These are phyloP conservation scores for Cocos nucifera DNA, from an alignment of 176 grass and related monocot genomes.

Conservation along the genomic window DNA sequence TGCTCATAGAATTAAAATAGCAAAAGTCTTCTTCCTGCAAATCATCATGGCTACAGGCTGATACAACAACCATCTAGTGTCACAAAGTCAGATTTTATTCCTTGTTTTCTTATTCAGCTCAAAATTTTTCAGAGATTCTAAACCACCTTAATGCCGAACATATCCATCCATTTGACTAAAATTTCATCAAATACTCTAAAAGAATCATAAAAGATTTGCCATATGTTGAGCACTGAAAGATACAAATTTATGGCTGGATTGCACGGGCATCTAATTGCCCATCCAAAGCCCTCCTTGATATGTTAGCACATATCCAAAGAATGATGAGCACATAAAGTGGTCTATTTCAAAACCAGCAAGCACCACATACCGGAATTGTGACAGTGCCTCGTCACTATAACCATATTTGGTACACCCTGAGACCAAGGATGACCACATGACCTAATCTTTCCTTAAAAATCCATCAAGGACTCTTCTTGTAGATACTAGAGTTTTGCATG, in stretches of 20 bases:
- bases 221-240: no score
- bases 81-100: constrained; percentile 44
- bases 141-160: constrained; percentile 51
- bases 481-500: constrained; percentile 35
- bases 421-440: constrained; percentile 49
- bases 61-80: constrained; percentile 48
- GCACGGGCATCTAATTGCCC: constrained; percentile 43
- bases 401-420: constrained; percentile 52
- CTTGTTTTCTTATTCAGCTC: constrained; percentile 38
- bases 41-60: constrained; percentile 59
- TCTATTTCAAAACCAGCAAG: constrained; percentile 33
- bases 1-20: constrained; percentile 62
- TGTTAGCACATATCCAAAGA: constrained; percentile 46
- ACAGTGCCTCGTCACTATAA: constrained; percentile 45
- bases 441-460: constrained; percentile 39
- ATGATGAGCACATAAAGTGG: constrained; percentile 49
- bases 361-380: constrained; percentile 32
- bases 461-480: constrained; percentile 48
- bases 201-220: no score
- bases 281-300: constrained; percentile 36
- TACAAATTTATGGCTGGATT: constrained; percentile 27
- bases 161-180: constrained; percentile 76
- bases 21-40: constrained; percentile 51
- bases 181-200: neutral
- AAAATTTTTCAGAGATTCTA: constrained; percentile 49